phyloP scores from a whole-genome alignment of 495 filamentous ascomycete genomes.

The Xylaria castorea region DNA sequence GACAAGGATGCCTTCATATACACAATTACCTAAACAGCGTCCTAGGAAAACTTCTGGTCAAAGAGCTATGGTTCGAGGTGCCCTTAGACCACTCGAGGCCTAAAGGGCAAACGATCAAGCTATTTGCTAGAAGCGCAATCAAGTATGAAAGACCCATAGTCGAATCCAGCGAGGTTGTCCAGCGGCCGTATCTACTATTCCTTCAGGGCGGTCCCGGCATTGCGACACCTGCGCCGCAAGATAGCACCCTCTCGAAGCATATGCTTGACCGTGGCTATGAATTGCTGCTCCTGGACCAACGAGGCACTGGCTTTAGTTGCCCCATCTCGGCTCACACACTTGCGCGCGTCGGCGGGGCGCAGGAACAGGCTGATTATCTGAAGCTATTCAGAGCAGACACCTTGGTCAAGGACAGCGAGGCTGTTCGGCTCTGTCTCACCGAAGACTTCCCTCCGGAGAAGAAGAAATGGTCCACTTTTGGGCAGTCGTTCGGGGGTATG shows the following conservation, averaged over 20 bases:
- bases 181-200: constrained; percentile 63
- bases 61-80: constrained; percentile 86
- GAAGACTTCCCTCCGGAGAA: constrained; percentile 70
- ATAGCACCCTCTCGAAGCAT: constrained; percentile 67
- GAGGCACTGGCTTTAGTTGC: constrained; percentile 84
- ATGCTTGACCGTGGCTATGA: constrained; percentile 84
- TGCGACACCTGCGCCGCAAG: constrained; percentile 75
- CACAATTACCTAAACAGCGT: constrained; percentile 12
- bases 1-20: constrained; percentile 1
- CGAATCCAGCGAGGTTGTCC: constrained; percentile 50
- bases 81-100: constrained; percentile 77
- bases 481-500: constrained; percentile 94
- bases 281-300: constrained; percentile 84
- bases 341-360: constrained; percentile 63
- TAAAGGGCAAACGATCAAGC: constrained; percentile 62
- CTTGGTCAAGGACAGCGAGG: constrained; percentile 88
- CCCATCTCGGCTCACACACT: constrained; percentile 76
- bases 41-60: constrained; percentile 74
- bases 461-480: constrained; percentile 81
- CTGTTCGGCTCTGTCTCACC: constrained; percentile 76
- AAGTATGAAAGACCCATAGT: constrained; percentile 68
- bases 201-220: constrained; percentile 82
- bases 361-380: constrained; percentile 76
- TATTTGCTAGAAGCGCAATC: constrained; percentile 77
- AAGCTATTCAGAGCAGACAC: constrained; percentile 89